A percentile compares a stretch with the other conserved stretches of the same genome.
Conservation (phyloP, 805 yeast genomes). For the Maudiozyma saulgeensis region DNA sequence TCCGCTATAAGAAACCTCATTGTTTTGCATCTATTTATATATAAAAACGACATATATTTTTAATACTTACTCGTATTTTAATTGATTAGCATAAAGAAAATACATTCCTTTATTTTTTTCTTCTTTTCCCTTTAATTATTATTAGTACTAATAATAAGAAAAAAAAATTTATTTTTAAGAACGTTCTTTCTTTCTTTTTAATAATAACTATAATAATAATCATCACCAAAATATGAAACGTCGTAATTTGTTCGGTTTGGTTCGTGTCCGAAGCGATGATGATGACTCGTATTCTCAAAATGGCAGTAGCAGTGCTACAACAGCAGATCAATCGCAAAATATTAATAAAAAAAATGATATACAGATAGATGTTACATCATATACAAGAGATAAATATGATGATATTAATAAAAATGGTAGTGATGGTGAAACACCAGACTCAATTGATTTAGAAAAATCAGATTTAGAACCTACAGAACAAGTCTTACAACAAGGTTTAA, state of each 20-base stretch:
- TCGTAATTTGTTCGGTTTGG: not conserved
- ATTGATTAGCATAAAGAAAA: not conserved
- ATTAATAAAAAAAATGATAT: not conserved
- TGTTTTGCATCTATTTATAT: not conserved
- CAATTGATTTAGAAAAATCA: not conserved
- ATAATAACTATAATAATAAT: too few species aligned
- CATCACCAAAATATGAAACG: not conserved
- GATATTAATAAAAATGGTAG: not conserved
- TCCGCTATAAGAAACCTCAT: not conserved
- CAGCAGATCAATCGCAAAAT: not conserved
- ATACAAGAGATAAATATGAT: not conserved
- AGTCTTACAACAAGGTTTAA: slow-evolving; percentile 23
- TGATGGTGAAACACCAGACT: not conserved
- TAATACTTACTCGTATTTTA: too few species aligned
- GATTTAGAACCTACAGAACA: not conserved
- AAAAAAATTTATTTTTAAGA: not conserved
- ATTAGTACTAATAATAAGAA: not conserved
- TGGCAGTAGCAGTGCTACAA: not conserved
- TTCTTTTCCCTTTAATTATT: not conserved
- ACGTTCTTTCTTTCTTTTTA: not conserved
- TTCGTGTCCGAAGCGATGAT: not conserved
- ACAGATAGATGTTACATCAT: not conserved
- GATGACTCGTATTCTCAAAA: not conserved
- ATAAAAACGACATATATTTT: too few species aligned
- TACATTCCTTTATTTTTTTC: not conserved